Conservation (phyloP, 2,329 filamentous ascomycete species). For the Xylaria sp. region DNA sequence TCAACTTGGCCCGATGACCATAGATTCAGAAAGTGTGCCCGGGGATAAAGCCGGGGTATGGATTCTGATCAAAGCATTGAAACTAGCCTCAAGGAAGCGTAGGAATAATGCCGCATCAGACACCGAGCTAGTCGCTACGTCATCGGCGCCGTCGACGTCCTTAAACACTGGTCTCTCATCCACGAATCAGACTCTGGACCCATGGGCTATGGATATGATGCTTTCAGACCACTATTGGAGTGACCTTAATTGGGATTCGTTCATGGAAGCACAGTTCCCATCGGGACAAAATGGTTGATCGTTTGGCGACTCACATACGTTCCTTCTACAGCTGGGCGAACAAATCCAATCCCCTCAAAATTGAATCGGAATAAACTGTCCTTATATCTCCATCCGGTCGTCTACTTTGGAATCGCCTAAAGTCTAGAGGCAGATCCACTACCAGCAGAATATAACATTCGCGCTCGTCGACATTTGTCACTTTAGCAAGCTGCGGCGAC, state of each 20-base stretch:
- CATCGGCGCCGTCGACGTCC: slow-evolving; percentile 8
- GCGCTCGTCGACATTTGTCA: neutral
- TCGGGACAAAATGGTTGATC: slow-evolving; percentile 9
- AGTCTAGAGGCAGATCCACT: neutral
- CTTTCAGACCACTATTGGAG: slow-evolving; percentile 45
- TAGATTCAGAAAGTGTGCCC: slow-evolving; percentile 38
- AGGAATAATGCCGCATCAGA: neutral
- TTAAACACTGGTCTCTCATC: slow-evolving; percentile 15
- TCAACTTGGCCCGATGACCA: slow-evolving; percentile 40
- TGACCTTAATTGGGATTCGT: slow-evolving; percentile 44
- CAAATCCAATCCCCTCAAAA: too few species aligned
- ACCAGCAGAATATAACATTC: neutral
- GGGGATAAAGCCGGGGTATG: slow-evolving; percentile 45
- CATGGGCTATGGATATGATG: slow-evolving; percentile 41
- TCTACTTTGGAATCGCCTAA: too few species aligned
- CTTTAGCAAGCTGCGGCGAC: neutral
- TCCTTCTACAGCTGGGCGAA: neutral
- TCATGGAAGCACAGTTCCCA: slow-evolving; percentile 22
- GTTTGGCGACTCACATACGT: neutral
- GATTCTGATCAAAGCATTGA: slow-evolving; percentile 44
- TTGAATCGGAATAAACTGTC: neutral
- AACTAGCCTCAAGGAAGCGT: slow-evolving; percentile 33
- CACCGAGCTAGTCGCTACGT: neutral
- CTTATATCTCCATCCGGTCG: too few species aligned
- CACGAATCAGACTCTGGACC: slow-evolving; percentile 36